phyloP scores from a whole-genome alignment of 768 basidiomycete genomes.

The Boletus insuetus region DNA sequence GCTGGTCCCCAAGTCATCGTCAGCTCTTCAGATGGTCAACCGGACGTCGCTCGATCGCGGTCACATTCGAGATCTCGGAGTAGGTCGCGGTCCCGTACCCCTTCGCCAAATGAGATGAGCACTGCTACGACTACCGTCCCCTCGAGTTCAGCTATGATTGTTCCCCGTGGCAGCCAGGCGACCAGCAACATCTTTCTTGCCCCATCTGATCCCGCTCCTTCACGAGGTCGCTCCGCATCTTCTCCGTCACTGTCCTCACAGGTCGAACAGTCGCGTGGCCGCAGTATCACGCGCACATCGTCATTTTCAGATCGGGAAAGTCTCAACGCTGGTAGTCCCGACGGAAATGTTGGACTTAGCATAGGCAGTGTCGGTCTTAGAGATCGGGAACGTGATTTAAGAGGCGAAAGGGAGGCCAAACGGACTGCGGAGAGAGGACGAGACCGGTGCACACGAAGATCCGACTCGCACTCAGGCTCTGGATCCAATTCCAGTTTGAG shows the following conservation, averaged over 20 bases:
- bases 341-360: slow-evolving; percentile 29
- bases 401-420: slow-evolving; percentile 29
- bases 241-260: slow-evolving; percentile 34
- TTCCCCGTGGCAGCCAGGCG: slow-evolving; percentile 15
- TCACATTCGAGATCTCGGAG: slow-evolving; percentile 34
- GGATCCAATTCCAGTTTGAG: slow-evolving; percentile 37
- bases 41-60: slow-evolving; percentile 32
- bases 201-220: slow-evolving; percentile 23
- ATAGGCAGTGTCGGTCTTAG: slow-evolving; percentile 33
- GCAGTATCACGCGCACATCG: slow-evolving; percentile 53
- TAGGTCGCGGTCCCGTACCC: slow-evolving; percentile 44
- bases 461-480: slow-evolving; percentile 29
- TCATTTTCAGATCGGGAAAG: slow-evolving; percentile 54
- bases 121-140: slow-evolving; percentile 11
- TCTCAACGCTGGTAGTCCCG: slow-evolving; percentile 38
- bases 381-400: slow-evolving; percentile 30
- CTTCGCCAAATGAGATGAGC: slow-evolving; percentile 36
- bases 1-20: slow-evolving; percentile 34
- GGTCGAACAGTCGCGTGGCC: slow-evolving; percentile 41
- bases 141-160: slow-evolving; percentile 3
- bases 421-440: slow-evolving; percentile 28
- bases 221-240: slow-evolving; percentile 31
- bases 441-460: slow-evolving; percentile 27
- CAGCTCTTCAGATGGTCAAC: slow-evolving; percentile 34
- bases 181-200: slow-evolving; percentile 23